These are phyloP conservation scores for Colletotrichum orbiculare DNA, from an alignment of 2,329 filamentous ascomycete genomes.

Conservation along the genomic window DNA sequence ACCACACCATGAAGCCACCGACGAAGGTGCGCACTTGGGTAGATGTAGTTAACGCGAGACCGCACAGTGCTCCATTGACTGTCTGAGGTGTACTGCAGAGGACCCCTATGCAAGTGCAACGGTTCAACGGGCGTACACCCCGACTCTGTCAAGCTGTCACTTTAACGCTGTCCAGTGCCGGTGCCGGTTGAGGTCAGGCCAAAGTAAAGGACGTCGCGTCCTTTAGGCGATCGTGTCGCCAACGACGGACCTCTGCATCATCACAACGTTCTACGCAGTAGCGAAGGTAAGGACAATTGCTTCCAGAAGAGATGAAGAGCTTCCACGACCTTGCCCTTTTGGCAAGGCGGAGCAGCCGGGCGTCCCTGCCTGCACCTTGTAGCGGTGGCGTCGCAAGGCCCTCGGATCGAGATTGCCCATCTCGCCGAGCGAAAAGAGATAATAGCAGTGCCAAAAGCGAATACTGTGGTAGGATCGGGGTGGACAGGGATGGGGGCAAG, in stretches of 20 bases:
- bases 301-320: constrained; percentile 34
- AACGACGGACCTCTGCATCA: constrained; percentile 4
- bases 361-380: constrained; percentile 28
- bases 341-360: constrained; percentile 27
- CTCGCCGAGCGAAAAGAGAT: constrained; percentile 5
- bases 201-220: too few relatives aligned
- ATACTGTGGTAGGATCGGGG: background rate
- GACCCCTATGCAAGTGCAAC: constrained; percentile 1
- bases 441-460: constrained; percentile 20
- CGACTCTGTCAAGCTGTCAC: too few relatives aligned
- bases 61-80: constrained; percentile 20
- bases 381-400: constrained; percentile 19
- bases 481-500: constrained; percentile 9
- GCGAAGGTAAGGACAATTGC: background rate
- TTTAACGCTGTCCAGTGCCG: too few relatives aligned
- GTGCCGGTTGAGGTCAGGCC: too few relatives aligned
- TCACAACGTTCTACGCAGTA: background rate
- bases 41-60: background rate
- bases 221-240: too few relatives aligned
- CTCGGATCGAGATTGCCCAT: constrained; percentile 34
- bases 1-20: constrained; percentile 3
- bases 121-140: constrained; percentile 14
- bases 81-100: constrained; percentile 5
- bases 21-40: background rate
- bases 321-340: constrained; percentile 33